Evolutionary conservation across 1,284 basidiomycete species (phyloP).

Genomic region (Phellopilus nigrolimitatus): DNA sequence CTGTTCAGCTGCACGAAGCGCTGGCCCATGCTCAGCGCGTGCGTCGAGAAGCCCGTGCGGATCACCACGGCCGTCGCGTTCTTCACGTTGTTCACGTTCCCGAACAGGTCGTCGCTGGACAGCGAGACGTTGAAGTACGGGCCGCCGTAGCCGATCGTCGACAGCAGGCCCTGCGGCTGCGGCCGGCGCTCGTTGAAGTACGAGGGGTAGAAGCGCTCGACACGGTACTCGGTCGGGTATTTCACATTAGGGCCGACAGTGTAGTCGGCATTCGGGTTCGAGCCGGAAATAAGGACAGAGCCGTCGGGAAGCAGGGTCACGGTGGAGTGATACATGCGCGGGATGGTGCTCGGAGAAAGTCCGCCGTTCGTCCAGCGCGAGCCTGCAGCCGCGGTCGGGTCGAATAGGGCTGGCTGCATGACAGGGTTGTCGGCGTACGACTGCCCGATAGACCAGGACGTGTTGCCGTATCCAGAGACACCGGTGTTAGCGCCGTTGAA

Average conservation of each 20-base stretch:
- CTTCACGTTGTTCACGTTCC: slow-evolving; percentile 43
- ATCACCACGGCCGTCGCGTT: slow-evolving; percentile 74
- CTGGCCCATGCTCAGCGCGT: slow-evolving; percentile 84
- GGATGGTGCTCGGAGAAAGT: slow-evolving; percentile 50
- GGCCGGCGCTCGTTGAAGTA: slow-evolving; percentile 77
- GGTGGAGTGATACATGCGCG: slow-evolving; percentile 78
- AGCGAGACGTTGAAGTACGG: slow-evolving; percentile 68
- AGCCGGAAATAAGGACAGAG: slow-evolving; percentile 71
- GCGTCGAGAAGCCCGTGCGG: slow-evolving; percentile 83
- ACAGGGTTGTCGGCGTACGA: slow-evolving; percentile 55
- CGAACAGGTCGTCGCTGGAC: slow-evolving; percentile 48
- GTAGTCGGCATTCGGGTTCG: slow-evolving; percentile 82
- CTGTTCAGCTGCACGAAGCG: slow-evolving; percentile 61
- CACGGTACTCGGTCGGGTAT: slow-evolving; percentile 79
- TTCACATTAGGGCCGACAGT: slow-evolving; percentile 42
- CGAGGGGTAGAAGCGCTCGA: slow-evolving; percentile 74
- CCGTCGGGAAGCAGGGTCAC: slow-evolving; percentile 75
- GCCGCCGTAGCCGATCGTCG: slow-evolving; percentile 74
- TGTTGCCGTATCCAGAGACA: slow-evolving; percentile 47
- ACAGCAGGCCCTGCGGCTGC: slow-evolving; percentile 59
- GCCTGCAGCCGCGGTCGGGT: slow-evolving; percentile 53
- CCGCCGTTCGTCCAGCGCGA: slow-evolving; percentile 61
- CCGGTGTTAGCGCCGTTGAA: slow-evolving; percentile 63
- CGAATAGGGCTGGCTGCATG: slow-evolving; percentile 55
- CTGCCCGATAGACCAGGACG: slow-evolving; percentile 41